Conservation (phyloP, 2,329 filamentous ascomycete genomes). For the Colletotrichum orbiculare region DNA sequence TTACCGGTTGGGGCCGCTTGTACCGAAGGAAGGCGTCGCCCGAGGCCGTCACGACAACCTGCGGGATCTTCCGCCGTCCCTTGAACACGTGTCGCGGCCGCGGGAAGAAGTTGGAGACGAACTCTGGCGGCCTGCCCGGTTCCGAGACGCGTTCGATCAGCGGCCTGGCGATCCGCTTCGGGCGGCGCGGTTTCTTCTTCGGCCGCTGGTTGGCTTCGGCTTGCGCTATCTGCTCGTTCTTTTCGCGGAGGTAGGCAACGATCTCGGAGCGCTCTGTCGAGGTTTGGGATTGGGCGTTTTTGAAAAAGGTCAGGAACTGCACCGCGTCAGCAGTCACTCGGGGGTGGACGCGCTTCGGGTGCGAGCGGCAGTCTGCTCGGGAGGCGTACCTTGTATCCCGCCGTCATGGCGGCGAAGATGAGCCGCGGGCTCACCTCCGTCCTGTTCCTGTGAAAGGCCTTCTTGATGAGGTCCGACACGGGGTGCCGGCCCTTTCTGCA, state of each 20-base stretch:
- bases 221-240: conserved; percentile 13
- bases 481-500: conserved; percentile 53
- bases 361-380: not conserved
- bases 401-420: conserved; percentile 69
- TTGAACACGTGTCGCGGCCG: conserved; percentile 60
- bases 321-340: not conserved
- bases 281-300: conserved; percentile 49
- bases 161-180: conserved; percentile 40
- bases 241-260: conserved; percentile 51
- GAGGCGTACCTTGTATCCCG: conserved; percentile 71
- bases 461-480: conserved; percentile 68
- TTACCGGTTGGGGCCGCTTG: conserved; percentile 71
- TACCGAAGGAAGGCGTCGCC: conserved; percentile 74
- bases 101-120: conserved; percentile 60
- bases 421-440: conserved; percentile 68
- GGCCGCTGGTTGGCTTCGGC: conserved; percentile 32
- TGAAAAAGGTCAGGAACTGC: conserved; percentile 56
- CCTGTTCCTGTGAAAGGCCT: conserved; percentile 71
- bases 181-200: conserved; percentile 38
- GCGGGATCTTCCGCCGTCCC: conserved; percentile 66
- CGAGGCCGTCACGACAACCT: conserved; percentile 62
- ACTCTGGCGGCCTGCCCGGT: conserved; percentile 54
- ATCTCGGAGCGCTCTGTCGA: conserved; percentile 55
- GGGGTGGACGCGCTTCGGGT: not conserved
- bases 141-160: conserved; percentile 48